Evolutionary conservation across 257 asterid genomes (phyloP), one percentile per base, ranked within the genome.

Genomic region (Osmanthus fragrans): DNA sequence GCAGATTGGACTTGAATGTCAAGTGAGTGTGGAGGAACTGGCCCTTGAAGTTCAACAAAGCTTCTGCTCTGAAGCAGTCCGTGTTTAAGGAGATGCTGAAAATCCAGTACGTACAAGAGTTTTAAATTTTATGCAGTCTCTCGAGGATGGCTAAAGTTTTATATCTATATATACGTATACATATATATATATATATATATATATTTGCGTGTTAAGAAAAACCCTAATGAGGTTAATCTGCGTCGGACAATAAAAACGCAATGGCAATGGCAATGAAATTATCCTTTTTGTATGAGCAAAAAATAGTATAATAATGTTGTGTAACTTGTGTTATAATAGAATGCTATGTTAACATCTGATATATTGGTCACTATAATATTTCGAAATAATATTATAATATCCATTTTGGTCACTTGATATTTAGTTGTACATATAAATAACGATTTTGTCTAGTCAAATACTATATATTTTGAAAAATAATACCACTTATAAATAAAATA

Each of bases 1-100:
- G 60, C 90, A 95, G 99, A 92, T 95, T 71, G 99, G 99, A 78
- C 81, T 95, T 70, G 98, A 95, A 73, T 95, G 99, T 82, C 89
- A 89, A 78, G 89, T 95, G 84, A 95, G 99, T 75, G 86, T 95
- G 90, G 99, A 95, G 82, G 99, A 95, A 82, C 84, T 95, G 56
- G 86, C 98, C 60, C 72, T 82, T 81, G 97, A 89, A 84, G 93
- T 95, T 77, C 99, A 95, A 85, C 89, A 87, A 81, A 84, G 96
- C 82, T 95, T 95, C 88, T 85, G 87, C 84, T 60, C 76, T 21
- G 76, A 82, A 71, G 75, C 75, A 73, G 81, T 78, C 34, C 77
- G 47, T 75, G 82, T 83, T 69, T 80, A 80, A 81, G 73, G 78
- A 77, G 65, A 73, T 75, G 18, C 72, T 65, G 63, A 72, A 34